phyloP scores from a whole-genome alignment of 768 basidiomycete genomes.

The Lactarius evosmus region DNA sequence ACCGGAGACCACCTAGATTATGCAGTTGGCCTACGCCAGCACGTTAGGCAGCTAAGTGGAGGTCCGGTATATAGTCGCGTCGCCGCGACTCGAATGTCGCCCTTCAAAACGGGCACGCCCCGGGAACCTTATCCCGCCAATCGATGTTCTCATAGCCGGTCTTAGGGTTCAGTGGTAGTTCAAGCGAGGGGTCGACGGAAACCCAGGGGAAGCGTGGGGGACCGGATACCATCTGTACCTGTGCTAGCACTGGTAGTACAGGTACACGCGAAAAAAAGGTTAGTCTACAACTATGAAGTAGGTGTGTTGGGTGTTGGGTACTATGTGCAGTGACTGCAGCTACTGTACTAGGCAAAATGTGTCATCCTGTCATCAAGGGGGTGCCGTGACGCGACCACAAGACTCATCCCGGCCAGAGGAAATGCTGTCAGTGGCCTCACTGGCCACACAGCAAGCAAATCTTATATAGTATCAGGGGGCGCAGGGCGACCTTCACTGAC shows the following conservation, averaged over 20 bases:
- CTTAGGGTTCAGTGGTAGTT: constrained; percentile 35
- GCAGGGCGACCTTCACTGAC: neutral
- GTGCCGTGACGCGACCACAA: no score
- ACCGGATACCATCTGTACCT: constrained; percentile 22
- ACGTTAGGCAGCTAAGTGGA: neutral
- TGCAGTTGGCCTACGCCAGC: no score
- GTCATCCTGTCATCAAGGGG: no score
- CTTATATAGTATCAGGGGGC: neutral
- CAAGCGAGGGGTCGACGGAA: constrained; percentile 51
- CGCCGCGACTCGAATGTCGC: neutral
- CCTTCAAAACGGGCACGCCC: neutral
- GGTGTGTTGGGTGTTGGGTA: neutral
- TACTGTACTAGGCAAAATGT: no score
- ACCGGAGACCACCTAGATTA: neutral
- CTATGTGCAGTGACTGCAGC: neutral
- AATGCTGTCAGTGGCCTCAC: no score
- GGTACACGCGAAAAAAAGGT: neutral
- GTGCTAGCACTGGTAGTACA: neutral
- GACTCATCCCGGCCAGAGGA: no score
- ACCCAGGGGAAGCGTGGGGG: constrained; percentile 68
- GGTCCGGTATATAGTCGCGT: neutral
- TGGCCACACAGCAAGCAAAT: no score
- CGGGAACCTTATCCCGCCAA: constrained; percentile 9
- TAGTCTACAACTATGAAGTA: neutral
- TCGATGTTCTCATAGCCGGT: constrained; percentile 34